Evolutionary conservation across 1,139 yeast genomes (phyloP).

Genomic region (Keqinozyma sinolaborantium): DNA sequence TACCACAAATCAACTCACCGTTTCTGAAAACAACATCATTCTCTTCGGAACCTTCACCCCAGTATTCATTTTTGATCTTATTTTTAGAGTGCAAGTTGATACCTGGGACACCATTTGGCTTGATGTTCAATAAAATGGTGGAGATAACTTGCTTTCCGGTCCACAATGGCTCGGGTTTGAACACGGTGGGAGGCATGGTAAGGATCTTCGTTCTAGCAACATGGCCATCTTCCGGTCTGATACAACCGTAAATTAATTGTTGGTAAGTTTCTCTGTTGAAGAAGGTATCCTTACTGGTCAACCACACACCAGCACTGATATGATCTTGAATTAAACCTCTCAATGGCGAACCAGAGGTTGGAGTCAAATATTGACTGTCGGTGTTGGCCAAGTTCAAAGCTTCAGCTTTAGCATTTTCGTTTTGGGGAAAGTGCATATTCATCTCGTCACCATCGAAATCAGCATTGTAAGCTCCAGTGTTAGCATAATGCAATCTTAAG

Average conservation of each 20-base stretch:
- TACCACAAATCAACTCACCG: conserved; percentile 90
- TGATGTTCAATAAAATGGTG: conserved; percentile 82
- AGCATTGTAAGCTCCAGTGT: conserved; percentile 98
- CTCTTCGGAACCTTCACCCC: conserved; percentile 85
- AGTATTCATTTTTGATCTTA: conserved; percentile 90
- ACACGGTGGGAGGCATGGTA: conserved; percentile 86
- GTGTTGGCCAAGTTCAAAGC: conserved; percentile 94
- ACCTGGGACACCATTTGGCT: conserved; percentile 87
- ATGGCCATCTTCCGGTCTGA: conserved; percentile 98
- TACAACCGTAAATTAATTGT: conserved; percentile 88
- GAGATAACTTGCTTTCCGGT: conserved; percentile 98
- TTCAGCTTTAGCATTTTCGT: conserved; percentile 96
- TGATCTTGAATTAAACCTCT: conserved; percentile 99
- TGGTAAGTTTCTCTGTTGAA: conserved; percentile 91
- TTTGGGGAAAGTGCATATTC: conserved; percentile 99
- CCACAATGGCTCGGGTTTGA: conserved; percentile 90
- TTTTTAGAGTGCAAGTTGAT: conserved; percentile 78
- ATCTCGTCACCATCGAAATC: conserved; percentile 99
- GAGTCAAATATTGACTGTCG: conserved; percentile 94
- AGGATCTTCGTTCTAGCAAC: conserved; percentile 66
- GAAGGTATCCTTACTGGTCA: conserved; percentile 87
- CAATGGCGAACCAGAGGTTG: conserved; percentile 96
- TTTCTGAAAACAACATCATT: conserved; percentile 80
- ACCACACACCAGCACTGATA: conserved; percentile 98
- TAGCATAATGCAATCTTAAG: conserved; percentile 93